These are phyloP conservation scores for Apiospora malaysiana DNA, from an alignment of 2,329 filamentous ascomycete species.

Conservation along the genomic window DNA sequence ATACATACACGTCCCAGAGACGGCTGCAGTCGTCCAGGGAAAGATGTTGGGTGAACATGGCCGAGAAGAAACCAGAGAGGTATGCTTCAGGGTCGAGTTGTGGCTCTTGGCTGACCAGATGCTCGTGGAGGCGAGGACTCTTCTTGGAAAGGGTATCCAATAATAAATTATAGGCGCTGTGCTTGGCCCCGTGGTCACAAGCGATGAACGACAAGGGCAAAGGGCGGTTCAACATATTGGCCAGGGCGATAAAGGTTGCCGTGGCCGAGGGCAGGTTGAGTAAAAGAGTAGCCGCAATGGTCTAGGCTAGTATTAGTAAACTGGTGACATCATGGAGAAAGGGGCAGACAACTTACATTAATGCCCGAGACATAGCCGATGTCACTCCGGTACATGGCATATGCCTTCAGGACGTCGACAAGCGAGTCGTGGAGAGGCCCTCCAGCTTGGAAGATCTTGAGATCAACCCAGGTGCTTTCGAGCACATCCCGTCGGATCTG, in stretches of 20 bases:
- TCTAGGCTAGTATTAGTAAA: constrained; percentile 48
- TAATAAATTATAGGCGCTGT: constrained; percentile 71
- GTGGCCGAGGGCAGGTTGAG: constrained; percentile 71
- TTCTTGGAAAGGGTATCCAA: constrained; percentile 71
- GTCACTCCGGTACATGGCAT: constrained; percentile 82
- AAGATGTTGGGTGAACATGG: constrained; percentile 67
- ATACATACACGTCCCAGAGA: constrained; percentile 82
- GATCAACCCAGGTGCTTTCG: constrained; percentile 70
- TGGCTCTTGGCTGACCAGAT: constrained; percentile 60
- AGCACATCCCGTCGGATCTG: constrained; percentile 69
- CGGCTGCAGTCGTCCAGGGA: constrained; percentile 73
- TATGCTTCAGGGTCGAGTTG: constrained; percentile 57
- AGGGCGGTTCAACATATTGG: constrained; percentile 79
- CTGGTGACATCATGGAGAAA: constrained; percentile 10
- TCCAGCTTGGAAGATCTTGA: constrained; percentile 72
- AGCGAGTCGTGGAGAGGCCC: constrained; percentile 72
- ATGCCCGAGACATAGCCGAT: constrained; percentile 79
- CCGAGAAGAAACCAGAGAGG: constrained; percentile 65
- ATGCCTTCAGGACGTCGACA: constrained; percentile 76
- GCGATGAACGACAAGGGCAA: constrained; percentile 78
- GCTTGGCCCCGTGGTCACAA: constrained; percentile 70
- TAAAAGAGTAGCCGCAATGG: constrained; percentile 74
- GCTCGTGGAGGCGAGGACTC: constrained; percentile 65
- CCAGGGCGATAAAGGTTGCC: constrained; percentile 72
- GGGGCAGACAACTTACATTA: constrained; percentile 61